phyloP scores from a whole-genome alignment of 2,329 filamentous ascomycete genomes.

The Penicillium hordei region DNA sequence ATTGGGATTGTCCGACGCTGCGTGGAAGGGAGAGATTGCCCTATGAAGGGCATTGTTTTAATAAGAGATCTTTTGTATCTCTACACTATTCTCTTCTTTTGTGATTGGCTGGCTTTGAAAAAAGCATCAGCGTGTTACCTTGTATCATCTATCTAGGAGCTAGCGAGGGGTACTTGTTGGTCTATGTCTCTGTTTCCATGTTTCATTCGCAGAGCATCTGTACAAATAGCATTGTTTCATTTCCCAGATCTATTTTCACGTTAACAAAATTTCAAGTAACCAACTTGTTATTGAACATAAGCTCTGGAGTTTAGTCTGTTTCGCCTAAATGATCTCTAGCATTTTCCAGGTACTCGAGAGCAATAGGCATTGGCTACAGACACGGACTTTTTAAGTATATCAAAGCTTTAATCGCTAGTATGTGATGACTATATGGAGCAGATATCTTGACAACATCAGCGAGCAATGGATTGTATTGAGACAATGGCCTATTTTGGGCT shows the following conservation, averaged over 20 bases:
- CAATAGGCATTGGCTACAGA: neutral
- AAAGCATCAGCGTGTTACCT: conserved; percentile 17
- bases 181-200: conserved; percentile 4
- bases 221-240: conserved; percentile 27
- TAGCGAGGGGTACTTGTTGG: conserved; percentile 13
- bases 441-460: neutral
- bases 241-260: neutral
- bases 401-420: neutral
- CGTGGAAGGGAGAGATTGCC: conserved; percentile 87
- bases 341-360: neutral
- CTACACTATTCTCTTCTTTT: conserved; percentile 4
- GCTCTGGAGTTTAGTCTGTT: neutral
- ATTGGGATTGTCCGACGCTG: conserved; percentile 80
- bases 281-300: neutral
- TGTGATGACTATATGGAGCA: neutral
- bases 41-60: conserved; percentile 50
- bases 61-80: conserved; percentile 17
- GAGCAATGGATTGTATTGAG: neutral
- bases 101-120: conserved; percentile 8
- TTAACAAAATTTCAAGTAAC: neutral
- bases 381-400: neutral
- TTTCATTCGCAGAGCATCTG: conserved; percentile 16
- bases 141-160: conserved; percentile 12
- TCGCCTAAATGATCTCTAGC: neutral
- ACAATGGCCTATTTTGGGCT: neutral